Evolutionary conservation across 345 rosid genomes (phyloP).

Genomic region (Linum usitatissimum): DNA sequence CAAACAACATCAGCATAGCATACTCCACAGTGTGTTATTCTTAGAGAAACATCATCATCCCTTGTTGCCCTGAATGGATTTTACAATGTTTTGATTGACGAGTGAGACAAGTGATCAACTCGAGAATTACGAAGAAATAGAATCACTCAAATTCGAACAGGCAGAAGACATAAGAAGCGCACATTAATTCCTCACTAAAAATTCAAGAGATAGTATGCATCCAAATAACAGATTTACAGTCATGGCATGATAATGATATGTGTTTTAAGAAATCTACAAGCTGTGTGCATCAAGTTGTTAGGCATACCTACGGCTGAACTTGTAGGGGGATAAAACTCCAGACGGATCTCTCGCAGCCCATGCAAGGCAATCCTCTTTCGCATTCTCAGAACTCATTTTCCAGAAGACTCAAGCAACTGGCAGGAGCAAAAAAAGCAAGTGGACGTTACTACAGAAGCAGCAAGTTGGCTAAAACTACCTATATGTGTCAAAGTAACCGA

Average conservation of each 20-base stretch:
- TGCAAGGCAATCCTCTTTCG: constrained; percentile 30
- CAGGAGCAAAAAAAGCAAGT: neutral
- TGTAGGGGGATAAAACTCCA: constrained; percentile 55
- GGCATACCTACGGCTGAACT: constrained; percentile 53
- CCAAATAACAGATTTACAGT: neutral
- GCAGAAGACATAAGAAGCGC: neutral
- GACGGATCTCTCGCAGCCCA: constrained; percentile 70
- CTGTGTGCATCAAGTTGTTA: neutral
- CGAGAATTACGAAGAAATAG: neutral
- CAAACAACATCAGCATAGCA: constrained; percentile 80
- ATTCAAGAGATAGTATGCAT: too few species aligned
- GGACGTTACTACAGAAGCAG: too few species aligned
- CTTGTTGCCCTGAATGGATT: constrained; percentile 38
- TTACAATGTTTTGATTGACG: neutral
- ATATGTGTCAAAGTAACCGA: too few species aligned
- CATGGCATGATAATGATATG: neutral
- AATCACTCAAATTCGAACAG: neutral
- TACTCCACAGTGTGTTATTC: constrained; percentile 81
- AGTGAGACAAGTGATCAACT: neutral
- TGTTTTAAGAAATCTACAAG: too few species aligned
- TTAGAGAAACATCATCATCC: constrained; percentile 56
- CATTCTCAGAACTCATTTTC: constrained; percentile 28
- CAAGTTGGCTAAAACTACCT: too few species aligned
- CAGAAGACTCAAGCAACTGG: neutral
- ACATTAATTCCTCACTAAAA: neutral